Evolutionary conservation across 192 early-diverging fungal genomes (phyloP), one percentile per base, ranked within the genome.

Genomic region (Podila minutissima): DNA sequence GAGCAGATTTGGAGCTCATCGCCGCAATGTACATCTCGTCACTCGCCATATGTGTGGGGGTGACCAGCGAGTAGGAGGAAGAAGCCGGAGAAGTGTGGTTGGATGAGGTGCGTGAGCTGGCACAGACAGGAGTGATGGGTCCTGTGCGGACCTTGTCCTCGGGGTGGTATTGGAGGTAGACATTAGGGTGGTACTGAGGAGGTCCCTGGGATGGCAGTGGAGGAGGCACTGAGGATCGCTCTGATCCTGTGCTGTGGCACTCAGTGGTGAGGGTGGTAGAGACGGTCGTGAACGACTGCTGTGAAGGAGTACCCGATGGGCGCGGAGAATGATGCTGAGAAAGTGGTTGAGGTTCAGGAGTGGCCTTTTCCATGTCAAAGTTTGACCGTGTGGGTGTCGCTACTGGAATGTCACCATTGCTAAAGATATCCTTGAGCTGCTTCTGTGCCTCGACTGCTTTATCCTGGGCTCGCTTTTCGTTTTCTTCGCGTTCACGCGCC

Each of bases 171-270:
- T 62, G 62, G 2, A 76, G 33, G 32, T 63, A 65, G 31, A 71
- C 64, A 11, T 31, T n/a, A 35, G 69, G 75, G 32, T 71, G 68
- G 37, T 71, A 64, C 12, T 64, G 75, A 58, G 75, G 75, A 51
- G 75, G 64, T 28, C 68, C 75, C 48, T 78, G 57, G 26, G 65
- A 35, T 31, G 75, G 75, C 19, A 78, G 35, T 17, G 75, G 75
- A 8, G 75, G 74, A 20, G 74, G 74, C 24, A 41, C 58, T 29
- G 61, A 9, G 12, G 62, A 64, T 24, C 53, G 55, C 29, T 28
- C 13, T 10, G 57, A 64, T 33, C 15, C 53, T 33, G 32, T 58
- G 28, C 58, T 46, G 4, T 60, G 67, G 28, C 65, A 31, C 66
- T 24, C 50, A 50, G 26, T 48, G 64, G 20, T 67, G 32, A 12